Conservation (phyloP, 192 early-diverging fungal species). For the Coemansia sp. region DNA sequence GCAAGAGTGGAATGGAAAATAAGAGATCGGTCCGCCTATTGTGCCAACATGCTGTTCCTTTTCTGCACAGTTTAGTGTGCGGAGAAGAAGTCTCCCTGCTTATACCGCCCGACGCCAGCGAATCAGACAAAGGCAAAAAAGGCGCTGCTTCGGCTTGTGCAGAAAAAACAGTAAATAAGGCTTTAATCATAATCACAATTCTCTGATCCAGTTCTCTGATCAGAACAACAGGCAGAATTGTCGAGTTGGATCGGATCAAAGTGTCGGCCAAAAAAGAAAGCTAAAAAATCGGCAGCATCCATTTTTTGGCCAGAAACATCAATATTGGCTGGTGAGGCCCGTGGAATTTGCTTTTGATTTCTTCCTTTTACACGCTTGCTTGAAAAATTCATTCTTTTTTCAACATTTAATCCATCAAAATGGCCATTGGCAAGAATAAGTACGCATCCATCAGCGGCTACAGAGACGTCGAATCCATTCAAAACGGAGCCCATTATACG, state of each 20-base stretch:
- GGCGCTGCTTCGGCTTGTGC: no score
- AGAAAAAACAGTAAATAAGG: no score
- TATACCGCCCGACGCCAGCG: no score
- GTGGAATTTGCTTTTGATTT: constrained; percentile 10
- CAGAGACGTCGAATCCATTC: constrained; percentile 22
- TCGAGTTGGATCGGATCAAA: no score
- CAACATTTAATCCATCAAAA: constrained; percentile 20
- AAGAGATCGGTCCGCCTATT: no score
- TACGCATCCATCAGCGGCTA: constrained; percentile 43
- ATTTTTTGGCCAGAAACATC: background rate
- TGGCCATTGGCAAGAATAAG: constrained; percentile 87
- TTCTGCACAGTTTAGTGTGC: background rate
- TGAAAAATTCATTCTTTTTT: constrained; percentile 24
- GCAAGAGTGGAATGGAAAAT: no score
- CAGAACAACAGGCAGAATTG: no score
- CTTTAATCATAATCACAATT: no score
- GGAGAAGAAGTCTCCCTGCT: no score
- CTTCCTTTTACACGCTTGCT: constrained; percentile 46
- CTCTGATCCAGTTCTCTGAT: no score
- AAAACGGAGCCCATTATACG: background rate
- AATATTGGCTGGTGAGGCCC: constrained; percentile 1
- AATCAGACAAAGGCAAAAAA: no score
- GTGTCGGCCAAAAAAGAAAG: background rate
- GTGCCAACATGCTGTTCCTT: background rate
- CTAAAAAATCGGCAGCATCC: background rate